A percentile compares a stretch with the other conserved stretches of the same genome.
These are phyloP conservation scores for Triangularia setosa DNA, from an alignment of 2,329 filamentous ascomycete species.

Conservation along the genomic window DNA sequence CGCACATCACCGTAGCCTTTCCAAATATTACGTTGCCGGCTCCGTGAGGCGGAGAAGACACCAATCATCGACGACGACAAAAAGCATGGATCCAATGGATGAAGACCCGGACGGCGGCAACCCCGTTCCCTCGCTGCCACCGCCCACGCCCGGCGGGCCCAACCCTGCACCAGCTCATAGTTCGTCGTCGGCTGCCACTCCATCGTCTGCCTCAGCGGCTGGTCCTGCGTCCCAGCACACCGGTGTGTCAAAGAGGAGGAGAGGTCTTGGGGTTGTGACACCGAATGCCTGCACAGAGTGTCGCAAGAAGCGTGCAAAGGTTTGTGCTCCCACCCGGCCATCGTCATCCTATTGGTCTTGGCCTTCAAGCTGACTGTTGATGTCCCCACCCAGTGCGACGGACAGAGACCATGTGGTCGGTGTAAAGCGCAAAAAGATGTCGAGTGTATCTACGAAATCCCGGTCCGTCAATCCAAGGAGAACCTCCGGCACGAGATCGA, in stretches of 20 bases:
- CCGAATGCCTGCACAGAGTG: slow-evolving; percentile 60
- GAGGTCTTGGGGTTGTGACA: slow-evolving; percentile 54
- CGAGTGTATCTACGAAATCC: slow-evolving; percentile 59
- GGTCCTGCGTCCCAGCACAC: slow-evolving; percentile 10
- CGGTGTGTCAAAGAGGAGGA: slow-evolving; percentile 41
- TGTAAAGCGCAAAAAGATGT: slow-evolving; percentile 52
- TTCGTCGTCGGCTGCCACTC: slow-evolving; percentile 27
- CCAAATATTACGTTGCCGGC: background rate
- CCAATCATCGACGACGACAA: background rate
- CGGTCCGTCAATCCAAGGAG: slow-evolving; percentile 61
- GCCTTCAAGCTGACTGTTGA: background rate
- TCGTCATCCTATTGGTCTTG: background rate
- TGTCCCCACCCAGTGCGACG: slow-evolving; percentile 50
- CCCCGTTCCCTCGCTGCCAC: slow-evolving; percentile 4
- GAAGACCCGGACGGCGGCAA: slow-evolving; percentile 12
- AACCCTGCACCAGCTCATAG: slow-evolving; percentile 17
- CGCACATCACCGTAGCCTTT: slow-evolving; percentile 3
- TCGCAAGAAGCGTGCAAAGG: slow-evolving; percentile 60
- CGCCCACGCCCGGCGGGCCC: slow-evolving; percentile 12
- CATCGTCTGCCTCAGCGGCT: slow-evolving; percentile 13
- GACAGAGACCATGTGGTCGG: slow-evolving; percentile 51
- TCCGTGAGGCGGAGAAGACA: background rate
- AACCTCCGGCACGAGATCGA: slow-evolving; percentile 59
- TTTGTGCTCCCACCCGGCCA: slow-evolving; percentile 29
- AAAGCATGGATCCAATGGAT: slow-evolving; percentile 26